Evolutionary conservation across 306 rosid species (phyloP).

Genomic region (Arachis hypogaea): DNA sequence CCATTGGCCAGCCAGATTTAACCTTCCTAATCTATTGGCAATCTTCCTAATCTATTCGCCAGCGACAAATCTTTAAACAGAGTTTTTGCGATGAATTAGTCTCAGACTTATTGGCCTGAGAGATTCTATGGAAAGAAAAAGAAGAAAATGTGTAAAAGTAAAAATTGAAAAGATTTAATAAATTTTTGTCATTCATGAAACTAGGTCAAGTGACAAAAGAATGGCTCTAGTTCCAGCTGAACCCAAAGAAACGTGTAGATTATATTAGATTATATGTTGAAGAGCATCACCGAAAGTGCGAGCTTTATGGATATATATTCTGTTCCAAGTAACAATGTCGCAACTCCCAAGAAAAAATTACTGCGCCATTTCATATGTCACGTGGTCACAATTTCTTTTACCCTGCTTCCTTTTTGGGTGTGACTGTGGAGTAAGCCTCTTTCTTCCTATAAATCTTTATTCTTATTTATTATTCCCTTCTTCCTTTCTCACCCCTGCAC

Average conservation of each 20-base stretch:
- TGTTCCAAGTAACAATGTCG: not conserved
- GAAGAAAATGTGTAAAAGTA: too few species aligned
- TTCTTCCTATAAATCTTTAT: constrained; percentile 1
- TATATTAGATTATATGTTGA: not conserved
- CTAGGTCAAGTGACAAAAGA: not conserved
- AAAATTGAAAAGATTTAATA: too few species aligned
- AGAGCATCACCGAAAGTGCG: constrained; percentile 18
- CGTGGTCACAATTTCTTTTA: not conserved
- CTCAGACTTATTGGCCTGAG: too few species aligned
- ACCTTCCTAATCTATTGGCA: too few species aligned
- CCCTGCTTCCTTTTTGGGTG: not conserved
- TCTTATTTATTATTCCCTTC: not conserved
- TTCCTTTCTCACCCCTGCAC: not conserved
- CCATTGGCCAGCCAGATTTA: too few species aligned
- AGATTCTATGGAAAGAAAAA: too few species aligned
- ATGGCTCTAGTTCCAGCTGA: not conserved
- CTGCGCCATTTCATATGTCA: not conserved
- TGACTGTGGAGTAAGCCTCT: constrained; percentile 21
- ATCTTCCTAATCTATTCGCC: too few species aligned
- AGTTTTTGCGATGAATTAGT: too few species aligned
- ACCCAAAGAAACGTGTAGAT: not conserved
- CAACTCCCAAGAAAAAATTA: not conserved
- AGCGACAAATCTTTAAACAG: too few species aligned
- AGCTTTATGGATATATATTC: not conserved
- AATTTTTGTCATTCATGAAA: not conserved